Conservation (phyloP, 2,329 filamentous ascomycete genomes). For the Phaeosphaeriaceae sp. region DNA sequence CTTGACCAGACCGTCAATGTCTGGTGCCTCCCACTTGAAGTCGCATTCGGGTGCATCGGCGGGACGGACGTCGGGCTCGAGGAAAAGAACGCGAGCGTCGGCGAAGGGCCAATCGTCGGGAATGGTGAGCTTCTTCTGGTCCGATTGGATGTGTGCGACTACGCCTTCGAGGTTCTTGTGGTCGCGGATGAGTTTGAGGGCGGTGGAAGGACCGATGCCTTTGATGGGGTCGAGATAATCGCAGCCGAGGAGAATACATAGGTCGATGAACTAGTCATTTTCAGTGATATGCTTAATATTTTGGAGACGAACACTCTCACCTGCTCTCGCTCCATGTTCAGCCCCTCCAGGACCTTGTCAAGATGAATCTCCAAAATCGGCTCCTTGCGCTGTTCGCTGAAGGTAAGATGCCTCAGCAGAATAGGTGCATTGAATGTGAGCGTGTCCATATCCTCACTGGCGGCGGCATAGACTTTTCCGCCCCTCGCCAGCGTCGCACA, state of each 20-base stretch:
- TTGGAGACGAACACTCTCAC: constrained; percentile 54
- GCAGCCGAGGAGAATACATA: constrained; percentile 96
- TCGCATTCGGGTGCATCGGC: constrained; percentile 89
- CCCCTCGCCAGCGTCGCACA: constrained; percentile 88
- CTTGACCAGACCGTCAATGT: constrained; percentile 86
- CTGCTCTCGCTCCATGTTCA: constrained; percentile 87
- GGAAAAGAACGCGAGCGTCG: constrained; percentile 90
- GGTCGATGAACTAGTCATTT: constrained; percentile 81
- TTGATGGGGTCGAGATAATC: constrained; percentile 97
- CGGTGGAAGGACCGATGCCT: constrained; percentile 90
- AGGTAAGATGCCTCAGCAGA: constrained; percentile 89
- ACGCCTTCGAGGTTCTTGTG: constrained; percentile 88
- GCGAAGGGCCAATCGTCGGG: constrained; percentile 97
- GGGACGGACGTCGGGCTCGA: constrained; percentile 83
- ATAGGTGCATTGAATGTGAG: constrained; percentile 94
- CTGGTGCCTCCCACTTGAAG: constrained; percentile 97
- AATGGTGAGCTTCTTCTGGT: constrained; percentile 76
- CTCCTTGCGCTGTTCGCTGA: constrained; percentile 96
- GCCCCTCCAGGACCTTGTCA: constrained; percentile 82
- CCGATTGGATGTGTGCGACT: constrained; percentile 78
- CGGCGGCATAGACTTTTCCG: constrained; percentile 95
- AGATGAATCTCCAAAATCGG: constrained; percentile 95
- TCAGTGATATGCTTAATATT: constrained; percentile 2
- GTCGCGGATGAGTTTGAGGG: constrained; percentile 92
- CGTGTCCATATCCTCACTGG: constrained; percentile 99